Evolutionary conservation across 2,329 filamentous ascomycete genomes (phyloP).

Genomic region (Blastomyces parvus): DNA sequence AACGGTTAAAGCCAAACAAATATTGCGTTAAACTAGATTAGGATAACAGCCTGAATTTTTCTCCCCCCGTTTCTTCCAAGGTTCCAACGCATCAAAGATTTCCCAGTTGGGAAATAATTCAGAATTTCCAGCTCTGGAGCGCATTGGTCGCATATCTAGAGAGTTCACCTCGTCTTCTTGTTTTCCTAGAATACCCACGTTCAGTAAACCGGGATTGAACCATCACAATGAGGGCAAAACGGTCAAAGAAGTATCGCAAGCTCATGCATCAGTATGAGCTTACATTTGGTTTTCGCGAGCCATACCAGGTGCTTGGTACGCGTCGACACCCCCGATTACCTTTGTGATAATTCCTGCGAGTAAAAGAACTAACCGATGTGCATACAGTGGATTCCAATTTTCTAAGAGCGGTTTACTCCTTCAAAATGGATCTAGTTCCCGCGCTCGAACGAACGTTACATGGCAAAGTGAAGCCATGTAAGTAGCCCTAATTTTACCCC

Average conservation of each 20-base stretch:
- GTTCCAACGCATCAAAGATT: conserved; percentile 1
- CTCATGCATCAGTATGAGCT: conserved; percentile 87
- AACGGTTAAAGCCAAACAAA: background rate
- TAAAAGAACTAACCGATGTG: conserved; percentile 1
- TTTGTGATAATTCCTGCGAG: background rate
- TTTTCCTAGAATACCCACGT: background rate
- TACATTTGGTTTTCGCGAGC: conserved; percentile 82
- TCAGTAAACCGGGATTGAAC: background rate
- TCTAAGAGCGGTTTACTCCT: conserved; percentile 67
- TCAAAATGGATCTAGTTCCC: conserved; percentile 79
- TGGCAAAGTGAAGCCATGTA: conserved; percentile 73
- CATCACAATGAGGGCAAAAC: conserved; percentile 57
- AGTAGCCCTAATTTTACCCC: conserved; percentile 22
- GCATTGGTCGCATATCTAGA: background rate
- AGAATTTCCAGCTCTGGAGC: background rate
- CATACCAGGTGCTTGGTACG: conserved; percentile 76
- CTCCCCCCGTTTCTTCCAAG: background rate
- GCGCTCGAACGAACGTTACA: conserved; percentile 75
- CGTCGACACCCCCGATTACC: conserved; percentile 10
- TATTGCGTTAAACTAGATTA: background rate
- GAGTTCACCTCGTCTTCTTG: background rate
- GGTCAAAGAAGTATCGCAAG: conserved; percentile 70
- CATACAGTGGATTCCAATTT: conserved; percentile 68
- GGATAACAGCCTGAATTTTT: background rate
- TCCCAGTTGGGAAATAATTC: background rate